Percentiles rank a stretch among this genome's conserved stretches.
phyloP scores from a whole-genome alignment of 2,329 filamentous ascomycete species.

The Domatiomyces globalis region DNA sequence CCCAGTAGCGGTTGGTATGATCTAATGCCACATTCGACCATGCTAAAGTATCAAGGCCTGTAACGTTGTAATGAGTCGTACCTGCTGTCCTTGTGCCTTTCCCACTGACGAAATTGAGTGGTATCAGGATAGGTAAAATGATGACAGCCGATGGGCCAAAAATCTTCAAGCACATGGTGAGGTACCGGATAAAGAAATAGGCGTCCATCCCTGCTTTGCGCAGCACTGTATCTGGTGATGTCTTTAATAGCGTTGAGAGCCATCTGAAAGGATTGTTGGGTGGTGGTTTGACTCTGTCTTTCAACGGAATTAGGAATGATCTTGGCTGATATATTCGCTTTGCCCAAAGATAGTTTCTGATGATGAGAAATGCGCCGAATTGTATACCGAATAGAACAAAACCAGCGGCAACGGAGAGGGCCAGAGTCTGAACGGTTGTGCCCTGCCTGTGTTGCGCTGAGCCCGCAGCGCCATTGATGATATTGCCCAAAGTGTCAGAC shows the following conservation, averaged over 20 bases:
- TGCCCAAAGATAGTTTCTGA: constrained; percentile 20
- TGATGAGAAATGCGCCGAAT: constrained; percentile 18
- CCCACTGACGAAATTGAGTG: constrained; percentile 20
- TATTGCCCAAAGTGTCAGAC: constrained; percentile 11
- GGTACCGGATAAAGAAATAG: constrained; percentile 20
- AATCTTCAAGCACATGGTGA: constrained; percentile 19
- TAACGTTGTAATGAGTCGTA: constrained; percentile 18
- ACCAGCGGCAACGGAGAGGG: constrained; percentile 20
- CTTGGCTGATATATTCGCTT: constrained; percentile 19
- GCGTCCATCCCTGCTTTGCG: constrained; percentile 19
- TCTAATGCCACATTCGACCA: constrained; percentile 21
- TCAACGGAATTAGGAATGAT: constrained; percentile 20
- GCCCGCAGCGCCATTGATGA: constrained; percentile 19
- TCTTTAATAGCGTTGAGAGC: constrained; percentile 19
- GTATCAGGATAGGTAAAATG: constrained; percentile 20
- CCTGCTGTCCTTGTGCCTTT: constrained; percentile 15
- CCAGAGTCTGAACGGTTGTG: constrained; percentile 20
- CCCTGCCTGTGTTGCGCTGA: constrained; percentile 20
- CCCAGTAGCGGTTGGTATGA: constrained; percentile 22
- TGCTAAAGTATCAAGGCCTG: constrained; percentile 21
- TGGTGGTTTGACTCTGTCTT: constrained; percentile 19
- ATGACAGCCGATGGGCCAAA: constrained; percentile 20
- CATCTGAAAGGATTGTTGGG: constrained; percentile 19
- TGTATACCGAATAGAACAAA: constrained; percentile 19
- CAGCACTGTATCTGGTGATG: constrained; percentile 10